Percentiles rank a stretch among this genome's conserved stretches.
These are phyloP conservation scores for Hyaloscypha variabilis DNA, from an alignment of 495 filamentous ascomycete genomes.

Conservation along the genomic window DNA sequence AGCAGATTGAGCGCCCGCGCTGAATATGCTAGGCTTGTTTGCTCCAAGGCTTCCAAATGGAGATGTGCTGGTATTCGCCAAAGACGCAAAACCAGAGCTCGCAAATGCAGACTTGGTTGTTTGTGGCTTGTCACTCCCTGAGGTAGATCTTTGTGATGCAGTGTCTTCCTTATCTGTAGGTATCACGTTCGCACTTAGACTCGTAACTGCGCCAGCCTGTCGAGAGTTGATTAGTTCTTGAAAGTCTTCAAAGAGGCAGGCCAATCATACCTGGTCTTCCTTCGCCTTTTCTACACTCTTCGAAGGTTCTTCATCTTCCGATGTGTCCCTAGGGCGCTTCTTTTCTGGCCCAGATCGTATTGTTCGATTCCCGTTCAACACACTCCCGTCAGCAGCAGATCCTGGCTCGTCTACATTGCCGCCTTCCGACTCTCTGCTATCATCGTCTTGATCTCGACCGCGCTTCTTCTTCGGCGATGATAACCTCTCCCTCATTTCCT, in stretches of 20 bases:
- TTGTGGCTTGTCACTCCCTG: conserved; percentile 28
- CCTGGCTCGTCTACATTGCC: conserved; percentile 33
- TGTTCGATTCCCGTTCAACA: conserved; percentile 39
- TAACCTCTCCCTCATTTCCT: conserved; percentile 46
- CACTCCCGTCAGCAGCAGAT: conserved; percentile 40
- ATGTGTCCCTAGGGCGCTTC: conserved; percentile 51
- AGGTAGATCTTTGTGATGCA: conserved; percentile 18
- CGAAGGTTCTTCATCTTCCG: conserved; percentile 20
- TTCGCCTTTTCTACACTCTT: conserved; percentile 20
- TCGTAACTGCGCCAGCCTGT: neutral
- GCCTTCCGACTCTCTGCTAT: conserved; percentile 39
- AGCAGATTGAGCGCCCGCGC: conserved; percentile 17
- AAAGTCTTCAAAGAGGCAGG: neutral
- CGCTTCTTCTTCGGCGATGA: conserved; percentile 61
- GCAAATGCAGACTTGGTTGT: conserved; percentile 51
- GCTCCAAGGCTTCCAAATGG: conserved; percentile 45
- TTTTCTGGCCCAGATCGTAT: conserved; percentile 55
- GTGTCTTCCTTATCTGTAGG: conserved; percentile 18
- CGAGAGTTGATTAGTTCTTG: conserved; percentile 15
- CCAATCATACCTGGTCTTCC: conserved; percentile 15
- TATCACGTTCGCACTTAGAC: neutral
- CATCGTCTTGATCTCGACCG: conserved; percentile 53
- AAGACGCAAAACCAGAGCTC: conserved; percentile 52
- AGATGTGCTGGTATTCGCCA: conserved; percentile 50
- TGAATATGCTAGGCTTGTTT: conserved; percentile 43